Conservation (phyloP, 371 early-diverging fungal genomes). For the Saksenaea oblongispora region DNA sequence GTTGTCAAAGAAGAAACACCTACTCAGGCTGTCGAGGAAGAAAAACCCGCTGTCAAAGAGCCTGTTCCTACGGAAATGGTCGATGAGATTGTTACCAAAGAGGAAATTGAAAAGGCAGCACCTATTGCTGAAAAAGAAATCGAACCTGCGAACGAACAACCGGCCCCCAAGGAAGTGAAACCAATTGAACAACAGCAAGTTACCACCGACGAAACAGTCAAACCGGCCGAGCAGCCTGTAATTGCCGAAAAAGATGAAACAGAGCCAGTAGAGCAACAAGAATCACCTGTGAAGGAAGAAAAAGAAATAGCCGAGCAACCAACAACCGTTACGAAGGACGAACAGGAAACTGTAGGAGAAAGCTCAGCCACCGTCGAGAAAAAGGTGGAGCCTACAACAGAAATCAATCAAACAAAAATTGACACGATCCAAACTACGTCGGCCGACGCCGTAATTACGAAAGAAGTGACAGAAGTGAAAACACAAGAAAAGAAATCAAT, state of each 20-base stretch:
- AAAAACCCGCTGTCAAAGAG: neutral
- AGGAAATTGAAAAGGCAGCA: neutral
- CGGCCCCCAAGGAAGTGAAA: neutral
- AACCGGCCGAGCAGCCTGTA: neutral
- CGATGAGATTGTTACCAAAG: neutral
- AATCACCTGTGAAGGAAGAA: neutral
- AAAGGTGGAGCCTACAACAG: too few species aligned
- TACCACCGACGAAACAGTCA: neutral
- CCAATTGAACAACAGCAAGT: neutral
- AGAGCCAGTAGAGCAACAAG: neutral
- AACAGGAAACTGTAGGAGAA: too few species aligned
- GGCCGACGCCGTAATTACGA: neutral
- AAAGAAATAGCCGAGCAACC: neutral
- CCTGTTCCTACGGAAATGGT: neutral
- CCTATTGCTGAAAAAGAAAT: neutral
- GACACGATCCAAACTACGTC: too few species aligned
- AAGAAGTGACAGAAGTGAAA: neutral
- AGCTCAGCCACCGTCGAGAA: too few species aligned
- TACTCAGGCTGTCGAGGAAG: neutral
- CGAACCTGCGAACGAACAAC: neutral
- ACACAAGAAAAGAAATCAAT: neutral
- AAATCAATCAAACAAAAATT: too few species aligned
- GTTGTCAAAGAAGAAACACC: constrained; percentile 6
- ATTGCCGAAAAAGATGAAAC: neutral
- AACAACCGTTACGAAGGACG: neutral